Evolutionary conservation across 176 grass and related monocot genomes (phyloP).

Genomic region (Bonia amplexicaulis): DNA sequence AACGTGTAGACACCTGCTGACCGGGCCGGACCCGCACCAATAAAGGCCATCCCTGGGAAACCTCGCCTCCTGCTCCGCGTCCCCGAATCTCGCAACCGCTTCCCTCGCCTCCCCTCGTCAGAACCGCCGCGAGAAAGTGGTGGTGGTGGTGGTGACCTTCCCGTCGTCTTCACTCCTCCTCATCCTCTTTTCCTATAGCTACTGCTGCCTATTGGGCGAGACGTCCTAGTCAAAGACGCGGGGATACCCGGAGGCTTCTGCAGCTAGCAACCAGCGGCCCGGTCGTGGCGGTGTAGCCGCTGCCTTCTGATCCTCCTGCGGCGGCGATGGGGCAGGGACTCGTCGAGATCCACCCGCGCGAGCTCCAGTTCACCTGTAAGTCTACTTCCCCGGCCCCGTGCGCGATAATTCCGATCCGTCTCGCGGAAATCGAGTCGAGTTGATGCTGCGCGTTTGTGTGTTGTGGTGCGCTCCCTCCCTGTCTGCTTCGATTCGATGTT

Average conservation of each 20-base stretch:
- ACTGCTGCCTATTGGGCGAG: neutral
- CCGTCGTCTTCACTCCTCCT: constrained; percentile 31
- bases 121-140: neutral
- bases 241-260: neutral
- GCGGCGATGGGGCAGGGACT: constrained; percentile 68
- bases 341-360: constrained; percentile 74
- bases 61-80: constrained; percentile 37
- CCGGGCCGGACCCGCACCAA: neutral
- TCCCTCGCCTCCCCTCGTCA: neutral
- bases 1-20: neutral
- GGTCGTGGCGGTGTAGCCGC: neutral
- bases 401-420: neutral
- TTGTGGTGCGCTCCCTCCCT: neutral
- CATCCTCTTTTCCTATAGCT: neutral
- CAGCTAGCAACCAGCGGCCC: neutral
- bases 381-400: neutral
- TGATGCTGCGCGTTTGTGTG: neutral
- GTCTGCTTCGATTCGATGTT: neutral
- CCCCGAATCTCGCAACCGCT: neutral
- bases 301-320: neutral
- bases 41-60: neutral
- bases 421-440: neutral
- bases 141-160: neutral
- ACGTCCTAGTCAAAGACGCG: constrained; percentile 1
- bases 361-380: constrained; percentile 97